Evolutionary conservation across 1,284 basidiomycete genomes (phyloP).

Genomic region (Amylostereum areolatum): DNA sequence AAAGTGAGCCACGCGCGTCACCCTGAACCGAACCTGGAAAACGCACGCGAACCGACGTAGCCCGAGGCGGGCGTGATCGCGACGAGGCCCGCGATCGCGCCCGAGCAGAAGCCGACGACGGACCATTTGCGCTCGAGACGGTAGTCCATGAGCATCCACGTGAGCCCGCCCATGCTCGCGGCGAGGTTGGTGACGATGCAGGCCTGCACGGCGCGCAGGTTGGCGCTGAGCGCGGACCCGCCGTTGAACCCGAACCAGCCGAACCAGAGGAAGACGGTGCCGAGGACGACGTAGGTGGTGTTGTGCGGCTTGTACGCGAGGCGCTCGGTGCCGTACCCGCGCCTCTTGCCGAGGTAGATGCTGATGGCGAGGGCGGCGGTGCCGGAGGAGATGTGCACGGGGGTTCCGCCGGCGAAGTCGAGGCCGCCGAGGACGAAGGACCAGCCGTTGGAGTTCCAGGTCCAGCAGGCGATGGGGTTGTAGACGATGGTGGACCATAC

Average conservation of each 20-base stretch:
- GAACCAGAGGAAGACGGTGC: slow-evolving; percentile 94
- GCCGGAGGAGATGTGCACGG: slow-evolving; percentile 91
- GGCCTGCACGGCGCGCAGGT: slow-evolving; percentile 84
- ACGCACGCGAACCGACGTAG: slow-evolving; percentile 75
- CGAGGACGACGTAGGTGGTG: slow-evolving; percentile 85
- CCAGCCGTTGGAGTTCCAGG: slow-evolving; percentile 92
- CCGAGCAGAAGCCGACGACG: slow-evolving; percentile 94
- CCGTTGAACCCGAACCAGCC: slow-evolving; percentile 98
- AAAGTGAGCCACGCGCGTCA: too few species aligned
- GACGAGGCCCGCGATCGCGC: slow-evolving; percentile 86
- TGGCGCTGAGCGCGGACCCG: slow-evolving; percentile 79
- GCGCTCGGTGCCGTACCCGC: slow-evolving; percentile 90
- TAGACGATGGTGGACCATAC: slow-evolving; percentile 89
- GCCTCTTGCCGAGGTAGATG: slow-evolving; percentile 85
- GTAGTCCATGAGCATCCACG: slow-evolving; percentile 96
- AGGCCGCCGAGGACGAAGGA: slow-evolving; percentile 72
- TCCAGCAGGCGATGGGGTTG: slow-evolving; percentile 91
- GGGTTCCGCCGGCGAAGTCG: slow-evolving; percentile 95
- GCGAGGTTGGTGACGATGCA: slow-evolving; percentile 92
- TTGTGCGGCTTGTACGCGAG: slow-evolving; percentile 88
- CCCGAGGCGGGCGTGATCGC: slow-evolving; percentile 92
- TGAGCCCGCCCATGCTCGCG: slow-evolving; percentile 81
- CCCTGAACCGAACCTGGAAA: too few species aligned
- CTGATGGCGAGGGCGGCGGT: slow-evolving; percentile 90
- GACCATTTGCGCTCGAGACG: slow-evolving; percentile 92